These are phyloP conservation scores for Clavispora santaluciae DNA, from an alignment of 805 yeast species.

Conservation along the genomic window DNA sequence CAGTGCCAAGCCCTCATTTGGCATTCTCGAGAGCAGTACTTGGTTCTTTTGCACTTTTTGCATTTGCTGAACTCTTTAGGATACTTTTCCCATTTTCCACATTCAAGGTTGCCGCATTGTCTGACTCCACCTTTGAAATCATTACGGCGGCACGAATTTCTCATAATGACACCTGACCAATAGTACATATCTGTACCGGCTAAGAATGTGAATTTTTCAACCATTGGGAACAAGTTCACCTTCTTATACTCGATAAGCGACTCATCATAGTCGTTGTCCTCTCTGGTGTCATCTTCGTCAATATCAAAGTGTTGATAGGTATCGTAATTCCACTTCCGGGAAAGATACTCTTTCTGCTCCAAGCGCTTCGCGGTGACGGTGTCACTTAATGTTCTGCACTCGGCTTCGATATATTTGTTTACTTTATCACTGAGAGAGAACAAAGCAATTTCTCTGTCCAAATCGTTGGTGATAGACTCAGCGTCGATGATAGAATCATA, in stretches of 20 bases:
- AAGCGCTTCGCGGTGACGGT: slow-evolving; percentile 31
- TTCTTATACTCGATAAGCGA: slow-evolving; percentile 42
- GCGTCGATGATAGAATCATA: slow-evolving; percentile 32
- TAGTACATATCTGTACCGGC: slow-evolving; percentile 79
- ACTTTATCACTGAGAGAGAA: slow-evolving; percentile 30
- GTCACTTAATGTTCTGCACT: slow-evolving; percentile 26
- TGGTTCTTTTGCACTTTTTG: slow-evolving; percentile 88
- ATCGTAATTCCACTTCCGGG: slow-evolving; percentile 37
- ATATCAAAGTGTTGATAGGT: slow-evolving; percentile 37
- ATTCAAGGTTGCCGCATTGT: slow-evolving; percentile 89
- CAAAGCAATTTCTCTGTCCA: slow-evolving; percentile 32
- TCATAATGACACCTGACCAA: slow-evolving; percentile 98
- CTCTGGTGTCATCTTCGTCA: slow-evolving; percentile 23
- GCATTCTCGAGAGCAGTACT: slow-evolving; percentile 90
- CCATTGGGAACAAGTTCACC: slow-evolving; percentile 80
- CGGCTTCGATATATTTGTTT: slow-evolving; percentile 26
- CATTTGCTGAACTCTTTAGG: slow-evolving; percentile 95
- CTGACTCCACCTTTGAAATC: slow-evolving; percentile 84
- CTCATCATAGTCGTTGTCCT: slow-evolving; percentile 29
- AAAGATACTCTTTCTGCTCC: slow-evolving; percentile 27
- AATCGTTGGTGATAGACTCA: slow-evolving; percentile 28
- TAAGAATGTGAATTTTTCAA: slow-evolving; percentile 77
- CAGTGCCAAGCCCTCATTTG: slow-evolving; percentile 89
- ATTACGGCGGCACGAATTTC: slow-evolving; percentile 90
- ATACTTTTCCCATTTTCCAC: slow-evolving; percentile 90